Evolutionary conservation across 2,329 filamentous ascomycete species (phyloP).

Genomic region (Alternaria angustiovoidea): DNA sequence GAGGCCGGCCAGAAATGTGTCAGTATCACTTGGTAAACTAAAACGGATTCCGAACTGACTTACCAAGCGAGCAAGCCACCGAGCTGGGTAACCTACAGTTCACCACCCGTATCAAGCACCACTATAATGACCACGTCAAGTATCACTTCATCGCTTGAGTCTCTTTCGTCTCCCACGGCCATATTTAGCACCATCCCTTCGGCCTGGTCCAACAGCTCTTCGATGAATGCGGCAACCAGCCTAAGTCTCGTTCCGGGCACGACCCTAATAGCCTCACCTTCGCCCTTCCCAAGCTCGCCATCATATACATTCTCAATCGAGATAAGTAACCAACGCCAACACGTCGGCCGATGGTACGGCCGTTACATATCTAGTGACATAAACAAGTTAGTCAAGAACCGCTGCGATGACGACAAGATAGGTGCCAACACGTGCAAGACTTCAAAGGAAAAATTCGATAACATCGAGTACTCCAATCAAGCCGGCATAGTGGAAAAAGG

Average conservation of each 20-base stretch:
- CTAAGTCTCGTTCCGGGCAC: neutral
- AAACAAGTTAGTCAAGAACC: neutral
- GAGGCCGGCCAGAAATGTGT: neutral
- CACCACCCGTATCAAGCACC: neutral
- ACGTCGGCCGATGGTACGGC: conserved; percentile 10
- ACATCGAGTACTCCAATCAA: conserved; percentile 1
- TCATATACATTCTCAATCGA: conserved; percentile 8
- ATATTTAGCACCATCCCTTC: neutral
- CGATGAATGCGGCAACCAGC: neutral
- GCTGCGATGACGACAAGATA: neutral
- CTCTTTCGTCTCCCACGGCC: neutral
- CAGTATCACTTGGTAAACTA: neutral
- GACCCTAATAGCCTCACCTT: neutral
- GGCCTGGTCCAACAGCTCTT: neutral
- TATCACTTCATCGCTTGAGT: neutral
- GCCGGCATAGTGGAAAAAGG: neutral
- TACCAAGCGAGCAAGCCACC: neutral
- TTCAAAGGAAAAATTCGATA: neutral
- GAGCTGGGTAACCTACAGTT: neutral
- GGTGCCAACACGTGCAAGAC: neutral
- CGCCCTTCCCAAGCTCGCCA: neutral
- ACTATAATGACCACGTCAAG: neutral
- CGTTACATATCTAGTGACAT: conserved; percentile 1
- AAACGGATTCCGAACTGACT: neutral
- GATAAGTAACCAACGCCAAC: conserved; percentile 13